phyloP scores from a whole-genome alignment of 805 yeast species.

The Ogataea glucozyma region DNA sequence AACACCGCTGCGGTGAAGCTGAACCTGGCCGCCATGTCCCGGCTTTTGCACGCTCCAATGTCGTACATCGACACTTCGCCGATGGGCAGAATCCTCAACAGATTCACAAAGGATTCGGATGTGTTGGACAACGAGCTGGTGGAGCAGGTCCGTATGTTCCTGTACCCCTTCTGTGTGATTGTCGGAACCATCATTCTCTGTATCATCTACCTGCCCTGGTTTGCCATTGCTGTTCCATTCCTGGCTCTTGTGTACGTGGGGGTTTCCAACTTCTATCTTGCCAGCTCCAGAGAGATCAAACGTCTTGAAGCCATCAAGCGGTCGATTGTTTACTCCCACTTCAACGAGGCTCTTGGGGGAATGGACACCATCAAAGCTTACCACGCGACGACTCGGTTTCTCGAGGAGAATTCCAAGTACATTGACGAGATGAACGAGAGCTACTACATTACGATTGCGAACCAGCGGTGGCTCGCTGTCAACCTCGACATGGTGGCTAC shows the following conservation, averaged over 20 bases:
- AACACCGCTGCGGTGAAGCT: conserved; percentile 55
- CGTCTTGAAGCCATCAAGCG: conserved; percentile 73
- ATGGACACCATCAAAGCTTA: conserved; percentile 65
- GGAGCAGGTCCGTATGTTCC: conserved; percentile 64
- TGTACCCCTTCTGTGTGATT: conserved; percentile 47
- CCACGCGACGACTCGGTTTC: conserved; percentile 42
- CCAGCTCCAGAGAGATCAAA: conserved; percentile 73
- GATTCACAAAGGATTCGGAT: conserved; percentile 88
- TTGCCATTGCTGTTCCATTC: conserved; percentile 65
- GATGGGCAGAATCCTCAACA: conserved; percentile 78
- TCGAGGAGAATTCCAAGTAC: conserved; percentile 44
- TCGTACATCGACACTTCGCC: conserved; percentile 83
- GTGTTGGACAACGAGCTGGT: conserved; percentile 77
- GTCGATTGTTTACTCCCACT: conserved; percentile 68
- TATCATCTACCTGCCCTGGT: conserved; percentile 53
- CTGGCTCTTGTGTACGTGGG: conserved; percentile 45
- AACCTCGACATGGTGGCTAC: conserved; percentile 52
- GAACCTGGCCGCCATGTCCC: conserved; percentile 60
- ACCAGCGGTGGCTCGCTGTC: conserved; percentile 66
- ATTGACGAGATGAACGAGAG: conserved; percentile 69
- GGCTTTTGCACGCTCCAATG: conserved; percentile 78
- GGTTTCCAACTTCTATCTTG: conserved; percentile 61
- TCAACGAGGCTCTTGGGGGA: conserved; percentile 70
- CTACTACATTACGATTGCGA: conserved; percentile 53
- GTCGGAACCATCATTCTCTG: conserved; percentile 39